Evolutionary conservation across 2,329 filamentous ascomycete species (phyloP), one percentile per base, ranked within the genome.

Genomic region (Sphaerulina musiva): DNA sequence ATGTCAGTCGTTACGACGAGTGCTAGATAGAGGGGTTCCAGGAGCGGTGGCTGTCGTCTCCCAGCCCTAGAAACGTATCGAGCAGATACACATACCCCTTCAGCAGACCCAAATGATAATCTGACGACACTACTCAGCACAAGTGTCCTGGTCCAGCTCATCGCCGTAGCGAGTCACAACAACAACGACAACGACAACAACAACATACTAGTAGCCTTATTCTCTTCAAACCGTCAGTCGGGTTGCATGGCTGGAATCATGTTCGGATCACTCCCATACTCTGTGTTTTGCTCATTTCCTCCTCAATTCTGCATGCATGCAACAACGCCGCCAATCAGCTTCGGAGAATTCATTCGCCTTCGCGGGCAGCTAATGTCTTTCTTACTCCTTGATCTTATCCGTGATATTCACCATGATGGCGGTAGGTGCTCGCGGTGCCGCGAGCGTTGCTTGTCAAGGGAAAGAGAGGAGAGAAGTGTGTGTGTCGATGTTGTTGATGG

Each of bases 331-430:
- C 63, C 53, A 62, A 55, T 64, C 53, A 62, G 53, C 29, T 17
- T 29, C 8, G 5, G 26, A 20, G 51, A 29, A 29, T 29, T 46
- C 23, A 12, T 26, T 14, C n/a, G 20, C 11, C 1, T n/a, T 8
- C 9, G 26, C 31, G 2, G 8, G 23, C 26, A 36, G 20, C 34
- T 23, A 14, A 17, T 71, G 20, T 20, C 20, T 20, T 20, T 20
- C 85, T 68, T 75, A 95, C 92, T 97, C 93, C 80, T 98, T 98
- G 78, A 98, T 98, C 81, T 95, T 97, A 53, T 98, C 95, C 62
- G 93, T 97, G 64, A 98, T 98, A 78, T 97, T 97, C 74, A 97
- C 93, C 93, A 98, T 98, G 68, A 69, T 76, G 66, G 49, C 69
- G 46, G 45, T 45, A 40, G 17, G n/a, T 43, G 49, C 62, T 59